Conservation (phyloP, 257 asterid species). For the Fraxinus cuspidata region DNA sequence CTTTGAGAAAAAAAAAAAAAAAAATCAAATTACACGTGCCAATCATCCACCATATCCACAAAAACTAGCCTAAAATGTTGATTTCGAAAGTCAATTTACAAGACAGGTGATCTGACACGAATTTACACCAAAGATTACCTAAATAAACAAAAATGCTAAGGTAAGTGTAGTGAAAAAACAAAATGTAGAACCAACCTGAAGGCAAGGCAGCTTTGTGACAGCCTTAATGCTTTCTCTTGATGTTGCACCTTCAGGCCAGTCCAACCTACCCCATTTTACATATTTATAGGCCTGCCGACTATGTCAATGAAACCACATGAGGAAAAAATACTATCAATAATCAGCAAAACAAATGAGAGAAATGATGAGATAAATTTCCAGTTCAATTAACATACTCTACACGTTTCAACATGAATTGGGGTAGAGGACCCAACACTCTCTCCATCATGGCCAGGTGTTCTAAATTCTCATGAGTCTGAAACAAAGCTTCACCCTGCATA, state of each 20-base stretch:
- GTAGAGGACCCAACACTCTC: conserved; percentile 53
- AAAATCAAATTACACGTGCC: too few species aligned
- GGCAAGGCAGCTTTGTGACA: conserved; percentile 48
- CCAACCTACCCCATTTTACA: conserved; percentile 50
- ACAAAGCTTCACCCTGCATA: conserved; percentile 56
- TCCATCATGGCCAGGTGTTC: conserved; percentile 65
- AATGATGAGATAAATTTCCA: conserved; percentile 6
- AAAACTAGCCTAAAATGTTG: too few species aligned
- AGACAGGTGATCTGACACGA: too few species aligned
- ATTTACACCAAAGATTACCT: too few species aligned
- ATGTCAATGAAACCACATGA: conserved; percentile 15
- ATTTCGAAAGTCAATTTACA: too few species aligned
- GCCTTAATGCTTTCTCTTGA: conserved; percentile 55
- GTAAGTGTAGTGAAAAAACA: background rate
- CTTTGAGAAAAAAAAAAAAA: too few species aligned
- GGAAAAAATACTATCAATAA: background rate
- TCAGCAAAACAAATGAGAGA: background rate
- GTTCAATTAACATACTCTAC: conserved; percentile 37
- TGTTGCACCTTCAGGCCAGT: conserved; percentile 62
- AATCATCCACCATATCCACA: too few species aligned
- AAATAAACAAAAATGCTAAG: background rate
- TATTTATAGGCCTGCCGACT: conserved; percentile 58
- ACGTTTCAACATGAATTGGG: conserved; percentile 46
- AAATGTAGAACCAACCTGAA: conserved; percentile 37
- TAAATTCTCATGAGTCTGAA: conserved; percentile 55